phyloP scores from a whole-genome alignment of 768 basidiomycete species.

The Mycena galopus region DNA sequence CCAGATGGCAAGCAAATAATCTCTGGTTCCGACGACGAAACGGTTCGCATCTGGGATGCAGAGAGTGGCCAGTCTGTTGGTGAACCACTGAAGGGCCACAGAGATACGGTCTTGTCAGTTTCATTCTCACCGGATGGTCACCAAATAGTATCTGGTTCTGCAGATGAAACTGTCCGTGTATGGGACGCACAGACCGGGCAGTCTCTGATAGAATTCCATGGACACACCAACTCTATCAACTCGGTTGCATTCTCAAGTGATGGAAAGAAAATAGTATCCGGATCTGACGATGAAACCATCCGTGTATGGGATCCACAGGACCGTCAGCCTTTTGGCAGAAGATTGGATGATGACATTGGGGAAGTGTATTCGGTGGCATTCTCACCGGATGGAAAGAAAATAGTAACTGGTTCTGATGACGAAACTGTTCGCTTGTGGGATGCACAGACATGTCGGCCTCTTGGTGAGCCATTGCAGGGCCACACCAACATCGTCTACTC shows the following conservation, averaged over 20 bases:
- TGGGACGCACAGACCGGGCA: slow-evolving; percentile 7
- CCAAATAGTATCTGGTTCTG: slow-evolving; percentile 6
- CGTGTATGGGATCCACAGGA: slow-evolving; percentile 6
- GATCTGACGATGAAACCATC: background rate
- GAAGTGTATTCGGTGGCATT: background rate
- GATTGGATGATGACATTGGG: background rate
- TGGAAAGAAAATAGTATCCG: background rate
- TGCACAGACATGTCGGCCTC: background rate
- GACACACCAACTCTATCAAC: slow-evolving; percentile 1
- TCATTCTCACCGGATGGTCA: slow-evolving; percentile 11
- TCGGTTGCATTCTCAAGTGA: slow-evolving; percentile 8
- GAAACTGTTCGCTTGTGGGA: slow-evolving; percentile 2
- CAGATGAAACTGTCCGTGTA: background rate
- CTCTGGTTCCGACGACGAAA: too few relatives aligned
- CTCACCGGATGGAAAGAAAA: background rate
- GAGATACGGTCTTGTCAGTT: background rate
- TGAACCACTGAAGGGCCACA: slow-evolving; percentile 7
- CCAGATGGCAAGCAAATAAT: background rate
- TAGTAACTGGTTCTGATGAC: background rate
- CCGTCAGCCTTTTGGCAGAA: background rate
- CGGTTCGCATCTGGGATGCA: slow-evolving; percentile 5
- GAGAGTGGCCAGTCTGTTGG: background rate
- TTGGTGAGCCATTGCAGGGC: background rate
- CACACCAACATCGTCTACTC: background rate
- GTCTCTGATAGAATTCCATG: background rate